Conservation (phyloP, 2,329 filamentous ascomycete genomes). For the Hypoxylon sp. region DNA sequence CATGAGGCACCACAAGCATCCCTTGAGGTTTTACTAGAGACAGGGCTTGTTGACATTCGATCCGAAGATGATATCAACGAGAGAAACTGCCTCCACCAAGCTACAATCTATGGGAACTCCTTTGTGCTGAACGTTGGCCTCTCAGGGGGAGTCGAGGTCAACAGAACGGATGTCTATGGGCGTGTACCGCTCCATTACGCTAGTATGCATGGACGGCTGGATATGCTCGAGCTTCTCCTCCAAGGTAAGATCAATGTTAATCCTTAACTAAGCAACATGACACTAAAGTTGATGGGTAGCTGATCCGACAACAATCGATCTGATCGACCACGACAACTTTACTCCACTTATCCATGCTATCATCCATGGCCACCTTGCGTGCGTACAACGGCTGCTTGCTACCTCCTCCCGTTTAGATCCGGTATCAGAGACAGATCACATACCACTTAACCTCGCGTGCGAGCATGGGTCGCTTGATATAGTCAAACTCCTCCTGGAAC, state of each 20-base stretch:
- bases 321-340: slow-evolving; percentile 97
- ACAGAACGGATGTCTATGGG: slow-evolving; percentile 91
- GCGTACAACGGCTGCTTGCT: slow-evolving; percentile 82
- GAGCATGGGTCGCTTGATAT: slow-evolving; percentile 91
- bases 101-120: slow-evolving; percentile 91
- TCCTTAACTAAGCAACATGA: neutral
- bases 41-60: slow-evolving; percentile 87
- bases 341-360: slow-evolving; percentile 96
- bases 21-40: slow-evolving; percentile 82
- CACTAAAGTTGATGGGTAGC: slow-evolving; percentile 58
- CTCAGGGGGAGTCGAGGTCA: slow-evolving; percentile 80
- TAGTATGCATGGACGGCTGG: slow-evolving; percentile 91
- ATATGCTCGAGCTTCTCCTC: slow-evolving; percentile 84
- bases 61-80: slow-evolving; percentile 98
- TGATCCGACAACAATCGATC: slow-evolving; percentile 82
- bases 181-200: slow-evolving; percentile 95
- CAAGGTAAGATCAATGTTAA: slow-evolving; percentile 62
- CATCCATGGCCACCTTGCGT: slow-evolving; percentile 85
- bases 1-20: slow-evolving; percentile 86
- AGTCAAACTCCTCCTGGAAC: slow-evolving; percentile 85
- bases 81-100: slow-evolving; percentile 94
- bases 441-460: slow-evolving; percentile 94
- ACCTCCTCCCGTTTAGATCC: slow-evolving; percentile 89
- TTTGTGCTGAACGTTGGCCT: slow-evolving; percentile 84
- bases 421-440: slow-evolving; percentile 88